phyloP scores from a whole-genome alignment of 2,329 filamentous ascomycete genomes.

The Fusarium verticillioides region DNA sequence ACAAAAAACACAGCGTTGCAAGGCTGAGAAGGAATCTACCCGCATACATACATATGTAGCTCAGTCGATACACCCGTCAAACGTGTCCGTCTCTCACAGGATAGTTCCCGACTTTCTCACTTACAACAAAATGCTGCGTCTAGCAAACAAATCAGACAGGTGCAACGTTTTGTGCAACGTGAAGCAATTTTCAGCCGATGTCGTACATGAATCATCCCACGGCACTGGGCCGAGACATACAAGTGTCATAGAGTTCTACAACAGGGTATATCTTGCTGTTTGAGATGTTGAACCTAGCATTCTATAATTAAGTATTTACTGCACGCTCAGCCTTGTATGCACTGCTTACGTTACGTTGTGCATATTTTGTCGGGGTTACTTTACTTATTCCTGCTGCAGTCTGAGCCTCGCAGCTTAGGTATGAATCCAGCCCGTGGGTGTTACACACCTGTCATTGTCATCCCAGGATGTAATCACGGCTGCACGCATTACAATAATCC shows the following conservation, averaged over 20 bases:
- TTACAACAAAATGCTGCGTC: constrained; percentile 1
- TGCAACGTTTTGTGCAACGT: constrained; percentile 13
- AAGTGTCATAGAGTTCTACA: neutral
- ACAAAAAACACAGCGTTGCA: constrained; percentile 5
- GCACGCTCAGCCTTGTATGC: constrained; percentile 16
- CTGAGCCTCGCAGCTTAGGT: constrained; percentile 32
- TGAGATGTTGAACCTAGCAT: neutral
- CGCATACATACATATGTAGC: neutral
- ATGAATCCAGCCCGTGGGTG: constrained; percentile 18
- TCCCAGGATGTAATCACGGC: neutral
- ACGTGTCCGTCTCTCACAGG: constrained; percentile 28
- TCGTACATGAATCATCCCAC: neutral
- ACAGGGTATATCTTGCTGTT: neutral
- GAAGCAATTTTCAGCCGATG: neutral
- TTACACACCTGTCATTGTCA: constrained; percentile 32
- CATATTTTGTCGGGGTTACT: neutral
- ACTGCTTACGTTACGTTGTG: constrained; percentile 30
- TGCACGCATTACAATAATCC: neutral
- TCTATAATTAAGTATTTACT: constrained; percentile 13
- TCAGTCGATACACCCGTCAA: constrained; percentile 25
- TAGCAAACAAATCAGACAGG: constrained; percentile 21
- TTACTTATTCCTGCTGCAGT: constrained; percentile 2
- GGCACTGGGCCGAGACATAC: constrained; percentile 1
- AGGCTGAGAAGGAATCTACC: constrained; percentile 8
- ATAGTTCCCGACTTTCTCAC: neutral